Percentiles rank a stretch among this genome's conserved stretches.
These are phyloP conservation scores for Sporothrix protearum DNA, from an alignment of 2,329 filamentous ascomycete genomes.

Conservation along the genomic window DNA sequence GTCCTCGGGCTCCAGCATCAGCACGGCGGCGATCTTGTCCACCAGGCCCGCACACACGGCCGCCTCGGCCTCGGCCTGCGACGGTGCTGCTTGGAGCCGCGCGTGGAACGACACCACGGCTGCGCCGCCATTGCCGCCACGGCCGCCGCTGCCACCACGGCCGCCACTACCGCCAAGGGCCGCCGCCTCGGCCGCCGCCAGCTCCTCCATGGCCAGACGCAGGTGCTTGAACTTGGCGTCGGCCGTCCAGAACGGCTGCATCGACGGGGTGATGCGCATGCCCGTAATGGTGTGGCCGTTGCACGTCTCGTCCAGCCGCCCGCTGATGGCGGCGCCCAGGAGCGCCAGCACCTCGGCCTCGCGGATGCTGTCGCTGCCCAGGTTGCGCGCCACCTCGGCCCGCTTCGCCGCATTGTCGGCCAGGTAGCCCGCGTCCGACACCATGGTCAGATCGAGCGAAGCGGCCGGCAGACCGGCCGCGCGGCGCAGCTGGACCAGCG, in stretches of 20 bases:
- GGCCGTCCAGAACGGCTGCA: slow-evolving; percentile 49
- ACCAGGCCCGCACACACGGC: slow-evolving; percentile 45
- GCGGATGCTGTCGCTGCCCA: slow-evolving; percentile 28
- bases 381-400: slow-evolving; percentile 36
- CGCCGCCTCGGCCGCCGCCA: slow-evolving; percentile 32
- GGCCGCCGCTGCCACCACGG: slow-evolving; percentile 30
- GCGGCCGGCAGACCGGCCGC: slow-evolving; percentile 37
- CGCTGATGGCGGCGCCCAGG: slow-evolving; percentile 27
- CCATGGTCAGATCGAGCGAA: slow-evolving; percentile 51
- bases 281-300: slow-evolving; percentile 52
- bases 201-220: slow-evolving; percentile 39
- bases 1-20: slow-evolving; percentile 49
- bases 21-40: slow-evolving; percentile 46
- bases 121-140: slow-evolving; percentile 28
- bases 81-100: slow-evolving; percentile 41
- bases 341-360: slow-evolving; percentile 28
- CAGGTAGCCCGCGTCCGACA: slow-evolving; percentile 50
- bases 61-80: slow-evolving; percentile 43
- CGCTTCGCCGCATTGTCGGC: slow-evolving; percentile 48
- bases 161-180: slow-evolving; percentile 34
- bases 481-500: slow-evolving; percentile 39
- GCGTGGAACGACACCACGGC: slow-evolving; percentile 43
- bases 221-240: slow-evolving; percentile 54
- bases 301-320: slow-evolving; percentile 25
- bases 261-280: slow-evolving; percentile 44